Conservation (phyloP, 2,329 filamentous ascomycete genomes). For the Aaosphaeria pasadenensis region DNA sequence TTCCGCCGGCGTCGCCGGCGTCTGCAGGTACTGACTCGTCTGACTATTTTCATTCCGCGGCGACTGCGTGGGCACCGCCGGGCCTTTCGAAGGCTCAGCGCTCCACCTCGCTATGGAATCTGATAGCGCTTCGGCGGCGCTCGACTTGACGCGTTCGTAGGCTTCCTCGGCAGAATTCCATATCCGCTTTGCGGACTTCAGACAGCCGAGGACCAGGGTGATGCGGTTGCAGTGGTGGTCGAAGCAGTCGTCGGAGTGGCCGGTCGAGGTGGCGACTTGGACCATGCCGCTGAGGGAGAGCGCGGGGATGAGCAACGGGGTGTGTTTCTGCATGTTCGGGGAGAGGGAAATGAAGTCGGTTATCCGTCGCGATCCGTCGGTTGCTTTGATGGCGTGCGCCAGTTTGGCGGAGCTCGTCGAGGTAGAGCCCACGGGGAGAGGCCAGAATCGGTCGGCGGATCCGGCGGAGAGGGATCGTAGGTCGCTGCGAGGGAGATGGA, state of each 20-base stretch:
- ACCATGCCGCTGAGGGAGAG: slow-evolving; percentile 18
- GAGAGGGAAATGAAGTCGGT: slow-evolving; percentile 70
- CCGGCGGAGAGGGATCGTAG: slow-evolving; percentile 2
- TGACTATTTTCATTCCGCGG: too few species aligned
- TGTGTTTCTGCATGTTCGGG: slow-evolving; percentile 66
- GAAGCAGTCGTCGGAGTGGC: slow-evolving; percentile 9
- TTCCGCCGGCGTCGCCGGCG: too few species aligned
- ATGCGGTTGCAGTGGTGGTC: slow-evolving; percentile 14
- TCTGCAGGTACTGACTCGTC: too few species aligned
- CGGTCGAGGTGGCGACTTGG: slow-evolving; percentile 62
- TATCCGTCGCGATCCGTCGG: slow-evolving; percentile 72
- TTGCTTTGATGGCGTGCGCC: slow-evolving; percentile 70
- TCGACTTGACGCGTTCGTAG: too few species aligned
- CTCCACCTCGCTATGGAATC: too few species aligned
- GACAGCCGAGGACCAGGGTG: slow-evolving; percentile 11
- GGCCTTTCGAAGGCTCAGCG: too few species aligned
- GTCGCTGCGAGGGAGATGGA: slow-evolving; percentile 15
- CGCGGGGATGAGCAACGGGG: slow-evolving; percentile 15
- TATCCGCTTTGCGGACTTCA: slow-evolving; percentile 10
- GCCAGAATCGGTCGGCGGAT: slow-evolving; percentile 3
- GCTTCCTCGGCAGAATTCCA: slow-evolving; percentile 1
- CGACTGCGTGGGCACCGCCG: too few species aligned
- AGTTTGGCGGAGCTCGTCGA: slow-evolving; percentile 36
- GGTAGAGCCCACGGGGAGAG: slow-evolving; percentile 9
- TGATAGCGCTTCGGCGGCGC: too few species aligned